phyloP scores from a whole-genome alignment of 164 flowering plant genomes.

The Stephania yunnanensis region DNA sequence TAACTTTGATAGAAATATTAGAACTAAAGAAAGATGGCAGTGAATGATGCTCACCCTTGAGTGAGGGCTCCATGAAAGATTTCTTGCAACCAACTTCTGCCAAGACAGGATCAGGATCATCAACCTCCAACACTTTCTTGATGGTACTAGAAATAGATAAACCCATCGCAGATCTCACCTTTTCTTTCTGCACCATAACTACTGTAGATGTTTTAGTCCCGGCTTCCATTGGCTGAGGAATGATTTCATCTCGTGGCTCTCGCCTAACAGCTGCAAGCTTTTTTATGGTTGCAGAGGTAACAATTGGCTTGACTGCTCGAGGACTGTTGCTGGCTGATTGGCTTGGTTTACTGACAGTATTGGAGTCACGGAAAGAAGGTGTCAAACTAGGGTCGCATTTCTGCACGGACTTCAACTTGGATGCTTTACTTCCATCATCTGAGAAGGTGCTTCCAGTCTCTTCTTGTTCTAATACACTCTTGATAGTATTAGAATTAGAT shows the following conservation, averaged over 20 bases:
- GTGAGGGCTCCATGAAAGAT: slow-evolving; percentile 10
- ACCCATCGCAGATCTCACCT: neutral
- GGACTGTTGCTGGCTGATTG: slow-evolving; percentile 28
- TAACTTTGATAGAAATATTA: slow-evolving; percentile 4
- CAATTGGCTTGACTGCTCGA: slow-evolving; percentile 13
- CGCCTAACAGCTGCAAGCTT: neutral
- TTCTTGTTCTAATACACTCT: slow-evolving; percentile 9
- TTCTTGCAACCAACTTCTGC: slow-evolving; percentile 18
- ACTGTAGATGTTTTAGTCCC: slow-evolving; percentile 5
- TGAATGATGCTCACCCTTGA: slow-evolving; percentile 17
- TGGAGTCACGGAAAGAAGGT: slow-evolving; percentile 18
- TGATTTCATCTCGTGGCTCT: neutral
- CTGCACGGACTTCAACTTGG: slow-evolving; percentile 9
- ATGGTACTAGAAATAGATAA: slow-evolving; percentile 14
- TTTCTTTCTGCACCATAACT: slow-evolving; percentile 6
- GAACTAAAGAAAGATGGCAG: slow-evolving; percentile 19
- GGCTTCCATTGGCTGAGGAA: slow-evolving; percentile 6
- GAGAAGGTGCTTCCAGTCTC: slow-evolving; percentile 20
- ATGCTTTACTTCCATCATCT: slow-evolving; percentile 17
- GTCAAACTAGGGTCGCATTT: slow-evolving; percentile 12
- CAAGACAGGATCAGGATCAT: slow-evolving; percentile 20
- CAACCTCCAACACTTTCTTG: slow-evolving; percentile 15
- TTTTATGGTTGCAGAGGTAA: slow-evolving; percentile 2
- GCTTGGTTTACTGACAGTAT: slow-evolving; percentile 9
- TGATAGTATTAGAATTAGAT: slow-evolving; percentile 3